Evolutionary conservation across 2,329 filamentous ascomycete species (phyloP).

Genomic region (Helotiales sp.): DNA sequence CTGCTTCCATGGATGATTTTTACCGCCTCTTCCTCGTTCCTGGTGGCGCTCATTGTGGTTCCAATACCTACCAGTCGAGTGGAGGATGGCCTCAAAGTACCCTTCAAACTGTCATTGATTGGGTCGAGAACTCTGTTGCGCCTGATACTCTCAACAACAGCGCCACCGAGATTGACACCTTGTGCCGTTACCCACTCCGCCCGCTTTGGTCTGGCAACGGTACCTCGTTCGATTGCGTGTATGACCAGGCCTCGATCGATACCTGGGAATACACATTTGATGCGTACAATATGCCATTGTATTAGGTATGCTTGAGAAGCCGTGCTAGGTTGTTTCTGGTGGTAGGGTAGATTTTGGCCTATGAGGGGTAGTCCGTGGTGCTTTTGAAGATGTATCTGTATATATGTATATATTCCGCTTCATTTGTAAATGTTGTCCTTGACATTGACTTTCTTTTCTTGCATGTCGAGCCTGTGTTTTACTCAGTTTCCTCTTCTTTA

Average conservation of each 20-base stretch:
- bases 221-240: slow-evolving; percentile 29
- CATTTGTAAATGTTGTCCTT: no score
- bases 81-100: slow-evolving; percentile 50
- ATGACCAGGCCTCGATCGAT: slow-evolving; percentile 29
- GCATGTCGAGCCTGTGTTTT: no score
- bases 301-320: slow-evolving; percentile 11
- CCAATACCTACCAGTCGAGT: slow-evolving; percentile 44
- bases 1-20: slow-evolving; percentile 48
- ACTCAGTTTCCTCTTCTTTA: no score
- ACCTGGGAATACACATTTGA: slow-evolving; percentile 34
- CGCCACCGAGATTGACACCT: slow-evolving; percentile 34
- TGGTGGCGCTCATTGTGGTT: slow-evolving; percentile 53
- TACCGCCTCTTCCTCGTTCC: slow-evolving; percentile 56
- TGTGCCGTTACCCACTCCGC: slow-evolving; percentile 42
- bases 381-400: no score
- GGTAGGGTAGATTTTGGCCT: no score
- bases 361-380: no score
- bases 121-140: slow-evolving; percentile 56
- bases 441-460: no score
- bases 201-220: slow-evolving; percentile 33
- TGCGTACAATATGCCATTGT: slow-evolving; percentile 18
- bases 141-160: slow-evolving; percentile 41
- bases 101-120: slow-evolving; percentile 70
- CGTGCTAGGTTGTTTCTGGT: no score
- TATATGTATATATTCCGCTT: no score